Base-by-base conservation (phyloP, 345 rosid species). In the Acer saccharum region DNA sequence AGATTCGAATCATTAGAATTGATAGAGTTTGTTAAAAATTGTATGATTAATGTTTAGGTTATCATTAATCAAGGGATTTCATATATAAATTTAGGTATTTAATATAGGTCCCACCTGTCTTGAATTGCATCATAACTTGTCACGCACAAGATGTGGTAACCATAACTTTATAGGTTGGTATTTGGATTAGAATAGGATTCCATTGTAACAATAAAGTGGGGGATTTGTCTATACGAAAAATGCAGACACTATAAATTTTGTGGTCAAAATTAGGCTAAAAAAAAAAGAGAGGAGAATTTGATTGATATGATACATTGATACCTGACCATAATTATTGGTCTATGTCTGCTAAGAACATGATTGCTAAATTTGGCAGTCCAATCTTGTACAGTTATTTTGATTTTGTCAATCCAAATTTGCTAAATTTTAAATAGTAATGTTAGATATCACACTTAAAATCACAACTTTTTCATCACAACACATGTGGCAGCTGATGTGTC, bases 91-190 rank as follows among this genome's bases (percentile, higher is more conserved):
- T 67, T 39, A 18, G 70, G 46, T 67, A 35, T 35, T 39, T 35
- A 35, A 4, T 35, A 63, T 29, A 63, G 62, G 69, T 44, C 77
- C 77, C 69, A 74, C 77, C 0, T 74, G 69, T 27, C 68, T 63
- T 14, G 46, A 57, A 64, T 44, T 63, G 46, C 29, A 18, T 10
- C 2, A 23, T 74, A 9, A 52, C 6, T 54, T 43, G 27, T 7
- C 17, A 20, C 20, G 5, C 69, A 66, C 69, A 66, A 35, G 39
- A 17, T 39, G 69, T 41, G 18, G 68, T 27, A 64, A 64, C 9
- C 2, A 64, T 64, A 4, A 27, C 21, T 66, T 66, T 35, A 35
- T 14, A 16, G 69, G 25, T 17, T 66, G 18, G 1, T 29, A n/a
- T 32, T 3, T 32, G 50, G 17, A 58, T 58, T 58, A 58, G 4